Conservation (phyloP, 805 yeast genomes). For the Starmerella geochares region DNA sequence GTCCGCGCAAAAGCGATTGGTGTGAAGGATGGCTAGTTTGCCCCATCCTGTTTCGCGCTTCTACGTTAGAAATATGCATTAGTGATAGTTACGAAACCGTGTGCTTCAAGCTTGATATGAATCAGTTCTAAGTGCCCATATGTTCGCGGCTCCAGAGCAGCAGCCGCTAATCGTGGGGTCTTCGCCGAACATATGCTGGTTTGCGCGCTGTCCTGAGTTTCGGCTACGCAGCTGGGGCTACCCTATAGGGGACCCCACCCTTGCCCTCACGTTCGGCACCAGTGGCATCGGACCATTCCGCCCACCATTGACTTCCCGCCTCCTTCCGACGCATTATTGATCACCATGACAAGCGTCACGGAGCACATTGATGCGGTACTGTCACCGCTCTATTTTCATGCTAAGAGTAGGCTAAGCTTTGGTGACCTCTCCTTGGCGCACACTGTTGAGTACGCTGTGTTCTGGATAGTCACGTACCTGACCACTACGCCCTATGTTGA, state of each 20-base stretch:
- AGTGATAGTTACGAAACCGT: no score
- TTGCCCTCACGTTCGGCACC: neutral
- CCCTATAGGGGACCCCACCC: neutral
- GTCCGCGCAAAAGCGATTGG: neutral
- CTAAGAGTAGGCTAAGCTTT: neutral
- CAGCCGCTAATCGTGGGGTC: no score
- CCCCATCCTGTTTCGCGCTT: no score
- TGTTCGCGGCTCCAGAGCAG: no score
- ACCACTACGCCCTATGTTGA: constrained; percentile 4
- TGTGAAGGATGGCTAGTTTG: neutral
- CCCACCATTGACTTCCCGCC: neutral
- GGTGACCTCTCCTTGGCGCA: neutral
- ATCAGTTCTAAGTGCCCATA: no score
- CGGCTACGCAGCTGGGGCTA: neutral
- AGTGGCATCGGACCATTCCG: neutral
- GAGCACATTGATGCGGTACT: constrained; percentile 4
- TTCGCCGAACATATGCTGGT: no score
- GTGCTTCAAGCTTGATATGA: no score
- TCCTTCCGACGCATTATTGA: neutral
- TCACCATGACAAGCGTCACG: neutral
- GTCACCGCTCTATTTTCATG: neutral
- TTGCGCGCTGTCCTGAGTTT: neutral
- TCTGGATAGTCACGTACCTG: constrained; percentile 7
- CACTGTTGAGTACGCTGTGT: neutral
- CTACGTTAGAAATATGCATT: no score